phyloP scores from a whole-genome alignment of 352 stramenopile genomes.

The Globisporangium okanoganense region DNA sequence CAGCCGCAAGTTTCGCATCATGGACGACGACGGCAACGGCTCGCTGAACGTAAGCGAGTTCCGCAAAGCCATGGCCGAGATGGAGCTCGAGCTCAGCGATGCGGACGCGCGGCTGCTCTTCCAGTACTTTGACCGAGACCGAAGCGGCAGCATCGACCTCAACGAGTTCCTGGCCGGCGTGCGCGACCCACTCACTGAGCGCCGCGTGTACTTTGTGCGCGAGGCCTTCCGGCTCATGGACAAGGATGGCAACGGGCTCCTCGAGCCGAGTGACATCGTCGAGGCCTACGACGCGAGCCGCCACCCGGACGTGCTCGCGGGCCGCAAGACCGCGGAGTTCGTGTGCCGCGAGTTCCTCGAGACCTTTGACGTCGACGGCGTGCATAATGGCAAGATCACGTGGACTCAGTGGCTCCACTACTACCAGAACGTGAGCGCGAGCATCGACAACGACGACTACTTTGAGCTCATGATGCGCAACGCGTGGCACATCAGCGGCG shows the following conservation, averaged over 20 bases:
- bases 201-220: constrained; percentile 62
- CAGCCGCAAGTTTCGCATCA: constrained; percentile 66
- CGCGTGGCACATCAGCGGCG: constrained; percentile 59
- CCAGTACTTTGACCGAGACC: constrained; percentile 80
- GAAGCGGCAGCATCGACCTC: constrained; percentile 70
- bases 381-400: constrained; percentile 68
- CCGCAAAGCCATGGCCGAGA: constrained; percentile 52
- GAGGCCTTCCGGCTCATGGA: constrained; percentile 85
- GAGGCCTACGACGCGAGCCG: constrained; percentile 77
- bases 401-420: constrained; percentile 76
- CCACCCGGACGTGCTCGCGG: constrained; percentile 81
- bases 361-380: constrained; percentile 75
- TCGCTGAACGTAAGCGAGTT: constrained; percentile 77
- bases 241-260: constrained; percentile 59
- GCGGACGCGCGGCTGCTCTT: constrained; percentile 69
- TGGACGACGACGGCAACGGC: constrained; percentile 76
- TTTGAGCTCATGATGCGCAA: constrained; percentile 92
- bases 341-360: constrained; percentile 84
- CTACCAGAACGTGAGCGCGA: constrained; percentile 88
- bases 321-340: constrained; percentile 55
- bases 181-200: constrained; percentile 64
- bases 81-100: constrained; percentile 50
- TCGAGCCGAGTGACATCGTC: constrained; percentile 80
- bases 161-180: constrained; percentile 87
- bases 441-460: constrained; percentile 88